These are phyloP conservation scores for Sungouiella blattae DNA, from an alignment of 805 yeast genomes.

Conservation along the genomic window DNA sequence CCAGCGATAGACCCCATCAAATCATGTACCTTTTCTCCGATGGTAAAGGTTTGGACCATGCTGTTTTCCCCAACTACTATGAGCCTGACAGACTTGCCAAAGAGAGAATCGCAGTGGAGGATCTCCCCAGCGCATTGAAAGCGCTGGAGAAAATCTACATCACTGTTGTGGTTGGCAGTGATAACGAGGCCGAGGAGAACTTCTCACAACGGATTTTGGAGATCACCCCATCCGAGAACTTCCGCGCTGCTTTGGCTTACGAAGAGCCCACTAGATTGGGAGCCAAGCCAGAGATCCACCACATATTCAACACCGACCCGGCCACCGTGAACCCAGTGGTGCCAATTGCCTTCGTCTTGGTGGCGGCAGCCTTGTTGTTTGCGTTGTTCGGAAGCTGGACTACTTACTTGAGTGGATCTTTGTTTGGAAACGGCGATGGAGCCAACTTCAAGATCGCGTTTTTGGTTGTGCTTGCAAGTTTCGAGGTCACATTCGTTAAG, in stretches of 20 bases:
- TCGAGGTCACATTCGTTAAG: constrained; percentile 52
- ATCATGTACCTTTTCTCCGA: constrained; percentile 27
- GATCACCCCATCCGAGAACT: constrained; percentile 26
- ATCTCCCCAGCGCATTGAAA: constrained; percentile 36
- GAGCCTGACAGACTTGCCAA: constrained; percentile 16
- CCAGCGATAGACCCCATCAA: constrained; percentile 32
- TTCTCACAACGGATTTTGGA: constrained; percentile 27
- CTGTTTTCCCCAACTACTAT: constrained; percentile 29
- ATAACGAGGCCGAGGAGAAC: constrained; percentile 14
- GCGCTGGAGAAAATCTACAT: constrained; percentile 28
- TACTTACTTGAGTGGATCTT: constrained; percentile 20
- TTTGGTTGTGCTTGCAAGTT: constrained; percentile 43
- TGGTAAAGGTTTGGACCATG: constrained; percentile 27
- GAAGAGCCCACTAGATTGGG: constrained; percentile 38
- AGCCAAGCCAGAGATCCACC: constrained; percentile 58
- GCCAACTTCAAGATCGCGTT: constrained; percentile 40
- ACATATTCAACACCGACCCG: constrained; percentile 56
- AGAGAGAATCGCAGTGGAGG: constrained; percentile 22
- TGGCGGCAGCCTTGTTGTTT: constrained; percentile 39
- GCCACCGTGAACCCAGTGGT: constrained; percentile 48
- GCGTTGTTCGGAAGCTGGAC: constrained; percentile 46
- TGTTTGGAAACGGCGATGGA: constrained; percentile 20
- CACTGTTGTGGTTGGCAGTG: constrained; percentile 30
- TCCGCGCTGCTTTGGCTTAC: constrained; percentile 22
- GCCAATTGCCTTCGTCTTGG: constrained; percentile 49